A percentile compares a stretch with the other conserved stretches of the same genome.
These are phyloP conservation scores for Plantago coronopus DNA, from an alignment of 305 asterid genomes.

Conservation along the genomic window DNA sequence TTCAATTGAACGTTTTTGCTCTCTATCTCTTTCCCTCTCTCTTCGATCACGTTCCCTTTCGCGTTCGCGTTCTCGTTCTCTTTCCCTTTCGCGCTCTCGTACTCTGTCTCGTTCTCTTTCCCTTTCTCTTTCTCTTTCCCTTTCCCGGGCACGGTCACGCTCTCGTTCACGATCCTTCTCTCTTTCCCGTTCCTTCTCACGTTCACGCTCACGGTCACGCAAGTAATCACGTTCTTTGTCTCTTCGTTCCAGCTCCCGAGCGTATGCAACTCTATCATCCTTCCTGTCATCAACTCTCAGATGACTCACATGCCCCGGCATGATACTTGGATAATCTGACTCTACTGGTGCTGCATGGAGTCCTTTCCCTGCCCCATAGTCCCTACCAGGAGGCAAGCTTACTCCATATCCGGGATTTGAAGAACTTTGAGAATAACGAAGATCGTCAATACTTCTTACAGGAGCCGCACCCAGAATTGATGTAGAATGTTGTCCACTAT, in stretches of 20 bases:
- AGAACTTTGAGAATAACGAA: slow-evolving; percentile 58
- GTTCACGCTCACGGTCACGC: slow-evolving; percentile 74
- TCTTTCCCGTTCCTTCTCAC: slow-evolving; percentile 73
- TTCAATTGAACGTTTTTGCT: slow-evolving; percentile 58
- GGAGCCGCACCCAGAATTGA: slow-evolving; percentile 97
- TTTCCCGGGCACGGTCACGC: slow-evolving; percentile 50
- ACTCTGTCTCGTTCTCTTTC: slow-evolving; percentile 60
- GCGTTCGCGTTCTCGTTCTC: slow-evolving; percentile 57
- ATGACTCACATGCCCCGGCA: slow-evolving; percentile 50
- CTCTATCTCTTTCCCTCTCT: slow-evolving; percentile 74
- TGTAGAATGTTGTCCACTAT: slow-evolving; percentile 61
- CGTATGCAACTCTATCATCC: slow-evolving; percentile 60
- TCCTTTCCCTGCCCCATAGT: slow-evolving; percentile 88
- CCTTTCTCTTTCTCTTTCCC: slow-evolving; percentile 47
- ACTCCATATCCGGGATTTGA: slow-evolving; percentile 95
- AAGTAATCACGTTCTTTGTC: slow-evolving; percentile 65
- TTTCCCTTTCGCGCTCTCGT: slow-evolving; percentile 42
- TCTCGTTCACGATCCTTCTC: slow-evolving; percentile 48
- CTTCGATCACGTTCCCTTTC: slow-evolving; percentile 73
- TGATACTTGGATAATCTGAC: slow-evolving; percentile 59
- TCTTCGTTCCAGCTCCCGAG: slow-evolving; percentile 69
- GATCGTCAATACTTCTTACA: slow-evolving; percentile 63
- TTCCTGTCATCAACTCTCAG: slow-evolving; percentile 65
- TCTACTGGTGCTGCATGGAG: slow-evolving; percentile 61
- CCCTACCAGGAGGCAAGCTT: slow-evolving; percentile 99